A percentile compares a stretch with the other conserved stretches of the same genome.
Evolutionary conservation across 257 asterid genomes (phyloP).

Genomic region (Paraleonurus japonicus): DNA sequence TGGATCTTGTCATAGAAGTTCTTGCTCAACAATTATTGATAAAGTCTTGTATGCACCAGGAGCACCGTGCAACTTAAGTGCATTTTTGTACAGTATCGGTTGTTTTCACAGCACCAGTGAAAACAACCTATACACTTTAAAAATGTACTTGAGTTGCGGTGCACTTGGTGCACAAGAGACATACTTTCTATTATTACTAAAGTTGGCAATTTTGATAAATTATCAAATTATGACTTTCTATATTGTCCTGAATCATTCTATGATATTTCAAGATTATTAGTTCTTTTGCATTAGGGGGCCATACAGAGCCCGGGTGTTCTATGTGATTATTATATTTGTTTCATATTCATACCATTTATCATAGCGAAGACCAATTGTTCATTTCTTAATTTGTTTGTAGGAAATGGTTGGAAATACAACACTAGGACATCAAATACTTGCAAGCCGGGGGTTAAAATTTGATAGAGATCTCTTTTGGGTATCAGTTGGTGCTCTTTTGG

Average conservation of each 20-base stretch:
- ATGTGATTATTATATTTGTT: not conserved
- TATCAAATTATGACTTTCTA: not conserved
- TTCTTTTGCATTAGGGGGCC: not conserved
- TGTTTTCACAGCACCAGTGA: no score
- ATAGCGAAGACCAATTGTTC: not conserved
- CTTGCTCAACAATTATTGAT: not conserved
- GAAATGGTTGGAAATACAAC: slow-evolving; percentile 41
- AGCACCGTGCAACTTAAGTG: no score
- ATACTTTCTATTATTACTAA: not conserved
- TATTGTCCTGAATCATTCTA: not conserved
- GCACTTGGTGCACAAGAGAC: no score
- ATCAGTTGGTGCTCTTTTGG: slow-evolving; percentile 55
- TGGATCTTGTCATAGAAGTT: not conserved
- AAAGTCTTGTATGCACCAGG: no score
- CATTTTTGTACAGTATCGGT: no score
- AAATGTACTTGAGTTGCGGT: no score
- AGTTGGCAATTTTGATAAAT: not conserved
- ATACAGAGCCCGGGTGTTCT: not conserved
- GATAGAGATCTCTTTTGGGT: slow-evolving; percentile 51
- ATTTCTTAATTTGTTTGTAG: slow-evolving; percentile 4
- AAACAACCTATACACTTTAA: no score
- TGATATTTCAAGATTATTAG: not conserved
- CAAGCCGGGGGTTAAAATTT: slow-evolving; percentile 49
- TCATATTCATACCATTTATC: not conserved
- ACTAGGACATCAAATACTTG: slow-evolving; percentile 53